Base-by-base conservation (phyloP, 225 moss, liverwort and hornwort genomes). In the Pleurozium schreberi region DNA sequence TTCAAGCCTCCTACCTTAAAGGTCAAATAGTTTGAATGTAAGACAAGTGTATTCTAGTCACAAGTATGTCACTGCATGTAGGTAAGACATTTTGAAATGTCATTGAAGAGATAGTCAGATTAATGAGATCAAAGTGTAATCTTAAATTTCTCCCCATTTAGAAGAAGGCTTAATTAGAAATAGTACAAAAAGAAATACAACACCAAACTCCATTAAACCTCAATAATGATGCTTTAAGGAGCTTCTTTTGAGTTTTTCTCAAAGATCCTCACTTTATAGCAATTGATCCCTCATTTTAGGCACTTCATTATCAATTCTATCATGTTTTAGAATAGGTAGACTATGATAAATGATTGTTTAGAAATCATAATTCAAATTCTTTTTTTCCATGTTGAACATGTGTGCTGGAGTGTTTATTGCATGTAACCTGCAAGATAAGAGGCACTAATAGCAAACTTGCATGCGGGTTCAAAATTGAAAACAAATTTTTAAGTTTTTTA, bases 251-350 rank as follows among this genome's bases (percentile, higher is more conserved):
- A 5, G 2, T 16, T 26, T 70, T 43, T 71, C 19, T 43, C 5
- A 27, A 0, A 45, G 3, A 43, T 27, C 9, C 0, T 27, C 28
- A 43, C 27, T 43, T 16, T 71, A 5, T 0, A 71, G 5, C 27
- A 16, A 2, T 1, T 0, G 0, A 1, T 27, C 5, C 15, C 0
- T 71, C 2, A 28, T 27, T 43, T 43, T 0, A 71, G 3, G 5
- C 8, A 43, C 16, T 15, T 27, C 27, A 27, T 33, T 26, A 70
- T 8, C 26, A 26, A 26, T 3, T 43, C 15, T 43, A 71, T 26
- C 16, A 43, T 43, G 0, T 71, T 71, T 42, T 0, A 43, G 0
- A 71, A 71, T n/a, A n/a, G n/a, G n/a, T n/a, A n/a, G n/a, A n/a
- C n/a, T n/a, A n/a, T n/a, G n/a, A n/a, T n/a, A n/a, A n/a, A n/a